Conservation (phyloP, 1,284 basidiomycete genomes). For the Tremellales sp. region DNA sequence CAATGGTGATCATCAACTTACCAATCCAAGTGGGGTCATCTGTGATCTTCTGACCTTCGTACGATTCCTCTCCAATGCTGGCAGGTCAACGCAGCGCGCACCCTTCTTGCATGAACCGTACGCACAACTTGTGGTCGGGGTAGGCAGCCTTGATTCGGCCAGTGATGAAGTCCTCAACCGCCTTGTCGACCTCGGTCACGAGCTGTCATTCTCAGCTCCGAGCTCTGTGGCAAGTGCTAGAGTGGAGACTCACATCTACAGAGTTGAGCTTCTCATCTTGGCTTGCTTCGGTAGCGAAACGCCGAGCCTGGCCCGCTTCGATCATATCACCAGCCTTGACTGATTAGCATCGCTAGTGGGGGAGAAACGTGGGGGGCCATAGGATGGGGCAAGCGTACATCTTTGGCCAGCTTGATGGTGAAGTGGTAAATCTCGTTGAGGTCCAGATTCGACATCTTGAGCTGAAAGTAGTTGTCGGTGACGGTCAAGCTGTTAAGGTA, state of each 20-base stretch:
- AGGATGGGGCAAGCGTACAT: slow-evolving; percentile 22
- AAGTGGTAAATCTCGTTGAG: slow-evolving; percentile 67
- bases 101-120: slow-evolving; percentile 17
- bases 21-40: slow-evolving; percentile 83
- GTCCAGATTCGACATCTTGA: slow-evolving; percentile 46
- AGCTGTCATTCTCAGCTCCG: slow-evolving; percentile 49
- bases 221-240: not conserved
- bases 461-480: no score
- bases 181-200: slow-evolving; percentile 95
- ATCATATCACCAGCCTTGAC: slow-evolving; percentile 51
- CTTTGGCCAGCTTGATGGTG: slow-evolving; percentile 62
- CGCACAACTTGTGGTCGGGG: slow-evolving; percentile 78
- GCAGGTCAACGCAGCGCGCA: slow-evolving; percentile 1
- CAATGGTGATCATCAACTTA: slow-evolving; percentile 57
- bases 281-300: slow-evolving; percentile 52
- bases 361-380: not conserved
- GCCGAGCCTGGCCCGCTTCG: slow-evolving; percentile 46
- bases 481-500: no score
- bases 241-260: slow-evolving; percentile 57
- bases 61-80: slow-evolving; percentile 88
- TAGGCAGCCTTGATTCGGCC: slow-evolving; percentile 63
- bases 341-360: not conserved
- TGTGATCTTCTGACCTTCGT: slow-evolving; percentile 68
- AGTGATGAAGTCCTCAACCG: slow-evolving; percentile 81
- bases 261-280: slow-evolving; percentile 84